A percentile compares a stretch with the other conserved stretches of the same genome.
These are phyloP conservation scores for Evernia prunastri DNA, from an alignment of 495 filamentous ascomycete species.

Conservation along the genomic window DNA sequence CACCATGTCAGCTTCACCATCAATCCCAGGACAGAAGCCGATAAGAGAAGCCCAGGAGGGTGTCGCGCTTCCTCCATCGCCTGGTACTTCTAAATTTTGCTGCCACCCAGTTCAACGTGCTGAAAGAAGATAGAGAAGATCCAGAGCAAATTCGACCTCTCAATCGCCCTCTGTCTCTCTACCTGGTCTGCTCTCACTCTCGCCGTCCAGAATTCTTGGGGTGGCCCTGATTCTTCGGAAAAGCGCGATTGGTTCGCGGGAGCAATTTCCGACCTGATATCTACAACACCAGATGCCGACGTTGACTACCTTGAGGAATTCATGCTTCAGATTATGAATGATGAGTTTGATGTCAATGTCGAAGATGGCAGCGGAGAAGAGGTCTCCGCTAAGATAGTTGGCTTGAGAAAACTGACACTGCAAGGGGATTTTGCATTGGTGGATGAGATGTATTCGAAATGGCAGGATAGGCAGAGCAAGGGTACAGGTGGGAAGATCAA, in stretches of 20 bases:
- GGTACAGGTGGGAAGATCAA: slow-evolving; percentile 44
- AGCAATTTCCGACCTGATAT: slow-evolving; percentile 75
- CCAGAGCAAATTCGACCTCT: slow-evolving; percentile 66
- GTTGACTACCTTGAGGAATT: slow-evolving; percentile 76
- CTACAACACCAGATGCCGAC: slow-evolving; percentile 65
- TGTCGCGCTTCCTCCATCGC: slow-evolving; percentile 26
- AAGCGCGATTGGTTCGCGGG: slow-evolving; percentile 97
- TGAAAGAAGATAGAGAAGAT: slow-evolving; percentile 27
- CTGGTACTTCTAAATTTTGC: slow-evolving; percentile 11
- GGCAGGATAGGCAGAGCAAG: slow-evolving; percentile 50
- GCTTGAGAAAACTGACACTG: slow-evolving; percentile 52
- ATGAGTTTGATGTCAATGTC: slow-evolving; percentile 87
- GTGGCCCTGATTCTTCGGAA: slow-evolving; percentile 73
- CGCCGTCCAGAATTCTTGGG: slow-evolving; percentile 81
- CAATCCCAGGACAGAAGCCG: not conserved
- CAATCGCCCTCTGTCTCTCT: slow-evolving; percentile 69
- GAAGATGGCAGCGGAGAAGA: slow-evolving; percentile 79
- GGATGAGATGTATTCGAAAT: slow-evolving; percentile 59
- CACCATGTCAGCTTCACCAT: not conserved
- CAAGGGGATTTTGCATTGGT: slow-evolving; percentile 62
- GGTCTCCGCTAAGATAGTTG: slow-evolving; percentile 66
- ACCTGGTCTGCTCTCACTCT: slow-evolving; percentile 81
- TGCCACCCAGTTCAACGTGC: not conserved
- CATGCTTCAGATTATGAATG: slow-evolving; percentile 81
- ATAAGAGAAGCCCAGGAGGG: slow-evolving; percentile 15